phyloP scores from a whole-genome alignment of 495 filamentous ascomycete genomes.

The Penicillium crystallinum region DNA sequence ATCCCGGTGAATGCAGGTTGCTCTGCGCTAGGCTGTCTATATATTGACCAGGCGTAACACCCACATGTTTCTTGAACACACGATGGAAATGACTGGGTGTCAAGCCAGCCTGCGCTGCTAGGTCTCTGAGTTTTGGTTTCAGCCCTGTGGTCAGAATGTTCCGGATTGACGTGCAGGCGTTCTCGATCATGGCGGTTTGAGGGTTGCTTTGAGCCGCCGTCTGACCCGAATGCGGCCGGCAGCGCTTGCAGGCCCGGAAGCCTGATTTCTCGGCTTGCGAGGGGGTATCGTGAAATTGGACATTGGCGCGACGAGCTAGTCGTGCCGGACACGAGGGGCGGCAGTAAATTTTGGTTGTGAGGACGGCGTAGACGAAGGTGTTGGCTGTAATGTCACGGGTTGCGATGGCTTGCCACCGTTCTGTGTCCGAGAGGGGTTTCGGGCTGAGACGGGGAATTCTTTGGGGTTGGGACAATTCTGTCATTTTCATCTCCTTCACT shows the following conservation, averaged over 20 bases:
- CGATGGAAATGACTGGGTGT: conserved; percentile 61
- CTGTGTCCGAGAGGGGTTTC: conserved; percentile 22
- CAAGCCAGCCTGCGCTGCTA: conserved; percentile 50
- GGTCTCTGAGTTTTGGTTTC: conserved; percentile 41
- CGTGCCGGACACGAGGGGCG: conserved; percentile 56
- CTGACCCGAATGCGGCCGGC: conserved; percentile 44
- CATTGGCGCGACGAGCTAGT: conserved; percentile 56
- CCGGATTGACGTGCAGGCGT: conserved; percentile 37
- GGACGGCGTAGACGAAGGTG: conserved; percentile 57
- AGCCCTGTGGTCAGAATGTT: conserved; percentile 21
- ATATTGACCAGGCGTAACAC: conserved; percentile 59
- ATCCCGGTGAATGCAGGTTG: conserved; percentile 1
- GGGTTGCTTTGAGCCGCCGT: conserved; percentile 35
- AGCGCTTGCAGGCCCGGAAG: conserved; percentile 61
- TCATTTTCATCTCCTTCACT: neutral
- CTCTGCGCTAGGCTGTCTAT: conserved; percentile 11
- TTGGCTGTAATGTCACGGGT: conserved; percentile 45
- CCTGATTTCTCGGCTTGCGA: conserved; percentile 51
- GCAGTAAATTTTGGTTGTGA: conserved; percentile 61
- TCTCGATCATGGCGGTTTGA: conserved; percentile 39
- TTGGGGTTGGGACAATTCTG: conserved; percentile 4
- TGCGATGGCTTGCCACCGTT: conserved; percentile 54
- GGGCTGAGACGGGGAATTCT: conserved; percentile 25
- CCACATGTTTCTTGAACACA: conserved; percentile 54
- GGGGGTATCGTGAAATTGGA: conserved; percentile 53